Conservation (phyloP, 2,329 filamentous ascomycete species). For the Epichloe coenophiala region DNA sequence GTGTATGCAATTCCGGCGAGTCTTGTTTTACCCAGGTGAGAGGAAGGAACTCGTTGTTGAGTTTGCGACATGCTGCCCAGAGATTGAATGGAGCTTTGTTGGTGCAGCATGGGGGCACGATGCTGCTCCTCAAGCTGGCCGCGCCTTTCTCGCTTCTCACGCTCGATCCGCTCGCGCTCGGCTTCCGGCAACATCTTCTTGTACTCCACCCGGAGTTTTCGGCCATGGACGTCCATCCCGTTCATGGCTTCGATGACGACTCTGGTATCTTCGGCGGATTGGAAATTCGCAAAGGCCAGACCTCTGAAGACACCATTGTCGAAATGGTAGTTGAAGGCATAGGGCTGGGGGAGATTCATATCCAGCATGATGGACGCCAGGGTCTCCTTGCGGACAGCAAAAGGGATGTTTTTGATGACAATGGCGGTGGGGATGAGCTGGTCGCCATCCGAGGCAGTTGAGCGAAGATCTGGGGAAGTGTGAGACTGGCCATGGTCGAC, state of each 20-base stretch:
- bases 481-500: constrained; percentile 28
- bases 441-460: constrained; percentile 44
- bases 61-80: constrained; percentile 53
- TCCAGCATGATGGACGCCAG: constrained; percentile 89
- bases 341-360: constrained; percentile 88
- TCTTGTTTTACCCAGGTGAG: constrained; percentile 28
- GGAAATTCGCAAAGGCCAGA: constrained; percentile 95
- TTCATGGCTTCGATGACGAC: constrained; percentile 90
- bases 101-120: constrained; percentile 62
- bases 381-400: constrained; percentile 94
- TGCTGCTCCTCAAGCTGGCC: constrained; percentile 97
- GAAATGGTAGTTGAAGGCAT: constrained; percentile 99
- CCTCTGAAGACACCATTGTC: constrained; percentile 95
- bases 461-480: constrained; percentile 28
- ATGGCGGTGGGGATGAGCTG: constrained; percentile 97
- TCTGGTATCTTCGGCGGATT: constrained; percentile 84
- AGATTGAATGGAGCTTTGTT: constrained; percentile 77
- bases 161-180: constrained; percentile 88
- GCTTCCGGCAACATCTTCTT: constrained; percentile 98
- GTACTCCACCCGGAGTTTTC: constrained; percentile 92
- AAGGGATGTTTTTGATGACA: constrained; percentile 98
- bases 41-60: constrained; percentile 31
- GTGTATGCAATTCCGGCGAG: neutral
- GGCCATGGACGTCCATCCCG: constrained; percentile 85
- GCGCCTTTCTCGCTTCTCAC: constrained; percentile 90